These are phyloP conservation scores for Leccinum subgranulosum DNA, from an alignment of 768 basidiomycete genomes.

Conservation along the genomic window DNA sequence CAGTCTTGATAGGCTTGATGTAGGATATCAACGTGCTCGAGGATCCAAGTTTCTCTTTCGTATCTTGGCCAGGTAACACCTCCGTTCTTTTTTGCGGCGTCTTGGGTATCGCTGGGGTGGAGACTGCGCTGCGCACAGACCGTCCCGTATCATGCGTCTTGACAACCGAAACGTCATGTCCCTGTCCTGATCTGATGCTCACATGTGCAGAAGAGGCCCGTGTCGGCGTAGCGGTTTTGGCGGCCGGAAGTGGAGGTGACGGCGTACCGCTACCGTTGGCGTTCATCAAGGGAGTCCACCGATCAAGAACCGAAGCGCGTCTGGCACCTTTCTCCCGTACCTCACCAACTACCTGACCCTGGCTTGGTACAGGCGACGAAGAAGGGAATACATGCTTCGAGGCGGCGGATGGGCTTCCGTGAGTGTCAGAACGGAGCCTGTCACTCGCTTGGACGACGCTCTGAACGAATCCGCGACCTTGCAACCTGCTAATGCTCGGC, in stretches of 20 bases:
- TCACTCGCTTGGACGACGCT: constrained; percentile 73
- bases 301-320: constrained; percentile 58
- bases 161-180: constrained; percentile 19
- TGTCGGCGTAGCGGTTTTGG: constrained; percentile 40
- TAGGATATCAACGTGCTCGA: constrained; percentile 73
- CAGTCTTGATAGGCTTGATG: constrained; percentile 48
- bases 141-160: constrained; percentile 33
- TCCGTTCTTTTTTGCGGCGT: constrained; percentile 26
- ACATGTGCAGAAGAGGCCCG: constrained; percentile 38
- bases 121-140: constrained; percentile 40
- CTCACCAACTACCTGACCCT: constrained; percentile 28
- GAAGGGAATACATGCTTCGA: constrained; percentile 27
- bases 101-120: constrained; percentile 36
- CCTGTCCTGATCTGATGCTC: constrained; percentile 24
- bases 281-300: constrained; percentile 54
- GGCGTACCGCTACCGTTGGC: constrained; percentile 30
- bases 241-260: constrained; percentile 34
- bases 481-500: constrained; percentile 76
- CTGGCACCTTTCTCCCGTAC: constrained; percentile 37
- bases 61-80: constrained; percentile 20
- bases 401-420: constrained; percentile 32
- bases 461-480: constrained; percentile 85
- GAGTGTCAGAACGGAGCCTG: constrained; percentile 39
- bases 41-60: constrained; percentile 55
- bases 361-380: constrained; percentile 30